Evolutionary conservation across 495 filamentous ascomycete genomes (phyloP), one percentile per base, ranked within the genome.

Genomic region (Penicillium lividum): DNA sequence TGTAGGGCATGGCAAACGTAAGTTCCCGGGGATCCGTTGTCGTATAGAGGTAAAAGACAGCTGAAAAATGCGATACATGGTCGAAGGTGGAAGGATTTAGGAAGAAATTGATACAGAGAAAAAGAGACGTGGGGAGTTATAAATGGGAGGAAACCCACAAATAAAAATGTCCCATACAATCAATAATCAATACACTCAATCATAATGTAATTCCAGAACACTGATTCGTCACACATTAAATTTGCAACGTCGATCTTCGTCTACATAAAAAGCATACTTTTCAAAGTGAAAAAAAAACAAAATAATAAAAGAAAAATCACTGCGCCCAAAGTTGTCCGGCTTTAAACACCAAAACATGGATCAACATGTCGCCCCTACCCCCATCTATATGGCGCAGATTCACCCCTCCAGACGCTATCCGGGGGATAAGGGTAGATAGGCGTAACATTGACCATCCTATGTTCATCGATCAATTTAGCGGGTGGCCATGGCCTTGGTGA

Each of bases 401-500:
- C 52, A 22, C 22, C 55, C 53, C 50, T 54, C 57, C 58, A 33
- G 56, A 62, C 47, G 53, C 44, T 38, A 55, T 59, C 56, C 49
- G 43, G 57, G 56, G 59, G 59, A 40, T 59, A 38, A 15, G 7
- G 56, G 38, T 5, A 15, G 13, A 40, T n/a, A n/a, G 42, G 45
- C 42, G 53, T 61, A 53, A 55, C 34, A 58, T 61, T 68, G 62
- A 65, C 61, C 60, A 54, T 63, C 61, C 54, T 60, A 67, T 67
- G 64, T 64, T 63, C 64, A 63, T 56, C 42, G 50, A 31, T 60
- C 30, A 46, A 65, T 80, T 85, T 90, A 94, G 73, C 90, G 86
- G 63, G 90, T 91, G 57, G 90, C 82, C 89, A 94, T 94, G 65
- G 92, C 93, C 85, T 97, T 98, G 70, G 94, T 99, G 55, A 99